Evolutionary conservation across 345 rosid genomes (phyloP).

Genomic region (Sisymbrium irio): DNA sequence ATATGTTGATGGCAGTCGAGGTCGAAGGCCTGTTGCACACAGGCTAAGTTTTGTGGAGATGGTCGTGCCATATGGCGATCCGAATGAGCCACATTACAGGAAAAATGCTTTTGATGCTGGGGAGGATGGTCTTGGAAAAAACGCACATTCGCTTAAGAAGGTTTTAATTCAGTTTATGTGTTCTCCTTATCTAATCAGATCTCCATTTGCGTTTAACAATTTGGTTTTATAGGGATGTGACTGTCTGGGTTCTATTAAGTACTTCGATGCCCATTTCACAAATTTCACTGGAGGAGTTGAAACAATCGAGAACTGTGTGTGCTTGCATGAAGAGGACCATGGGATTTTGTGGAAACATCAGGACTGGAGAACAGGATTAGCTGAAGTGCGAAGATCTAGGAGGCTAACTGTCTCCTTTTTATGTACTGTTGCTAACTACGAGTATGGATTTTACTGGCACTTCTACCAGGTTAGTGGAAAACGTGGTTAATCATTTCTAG

Average conservation of each 20-base stretch:
- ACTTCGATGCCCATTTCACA: slow-evolving; percentile 88
- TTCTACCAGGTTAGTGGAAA: slow-evolving; percentile 74
- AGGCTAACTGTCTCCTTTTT: slow-evolving; percentile 76
- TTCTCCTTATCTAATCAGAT: slow-evolving; percentile 14
- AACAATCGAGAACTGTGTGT: slow-evolving; percentile 85
- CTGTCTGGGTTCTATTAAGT: slow-evolving; percentile 82
- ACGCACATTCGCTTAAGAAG: slow-evolving; percentile 94
- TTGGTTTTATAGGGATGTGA: slow-evolving; percentile 65
- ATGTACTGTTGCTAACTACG: slow-evolving; percentile 88
- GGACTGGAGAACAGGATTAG: slow-evolving; percentile 96
- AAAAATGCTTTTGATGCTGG: slow-evolving; percentile 98
- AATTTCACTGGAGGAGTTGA: slow-evolving; percentile 91
- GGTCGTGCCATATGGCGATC: slow-evolving; percentile 98
- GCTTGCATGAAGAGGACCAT: slow-evolving; percentile 93
- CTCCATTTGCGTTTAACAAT: slow-evolving; percentile 7
- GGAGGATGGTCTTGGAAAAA: slow-evolving; percentile 94
- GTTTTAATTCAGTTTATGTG: slow-evolving; percentile 36
- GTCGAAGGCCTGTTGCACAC: slow-evolving; percentile 85
- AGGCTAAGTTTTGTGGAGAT: slow-evolving; percentile 93
- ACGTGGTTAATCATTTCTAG: slow-evolving; percentile 5
- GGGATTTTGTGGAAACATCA: slow-evolving; percentile 96
- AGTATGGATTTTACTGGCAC: slow-evolving; percentile 92
- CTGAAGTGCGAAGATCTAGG: slow-evolving; percentile 91
- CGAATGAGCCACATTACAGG: slow-evolving; percentile 89
- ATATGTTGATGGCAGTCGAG: slow-evolving; percentile 84